phyloP scores from a whole-genome alignment of 2,329 filamentous ascomycete genomes.

The Lasiodiplodia citricola region DNA sequence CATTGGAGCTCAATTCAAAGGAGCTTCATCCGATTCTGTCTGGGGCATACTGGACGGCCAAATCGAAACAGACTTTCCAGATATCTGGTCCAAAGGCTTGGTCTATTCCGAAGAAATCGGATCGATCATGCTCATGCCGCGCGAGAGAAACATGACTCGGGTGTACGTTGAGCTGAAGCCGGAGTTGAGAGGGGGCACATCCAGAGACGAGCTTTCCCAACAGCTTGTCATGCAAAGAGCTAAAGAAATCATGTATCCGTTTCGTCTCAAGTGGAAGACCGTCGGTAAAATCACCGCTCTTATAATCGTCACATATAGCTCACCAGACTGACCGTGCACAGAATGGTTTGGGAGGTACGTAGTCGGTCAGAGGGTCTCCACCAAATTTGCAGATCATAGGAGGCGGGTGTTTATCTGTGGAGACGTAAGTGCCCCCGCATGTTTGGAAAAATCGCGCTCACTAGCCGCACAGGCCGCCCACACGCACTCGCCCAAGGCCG shows the following conservation, averaged over 20 bases:
- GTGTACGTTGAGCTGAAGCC: slow-evolving; percentile 56
- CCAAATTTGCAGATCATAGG: slow-evolving; percentile 49
- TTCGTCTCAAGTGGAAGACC: slow-evolving; percentile 50
- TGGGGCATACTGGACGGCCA: slow-evolving; percentile 77
- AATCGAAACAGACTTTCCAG: slow-evolving; percentile 73
- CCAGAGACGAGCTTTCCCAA: slow-evolving; percentile 53
- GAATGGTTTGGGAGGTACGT: slow-evolving; percentile 60
- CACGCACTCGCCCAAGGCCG: slow-evolving; percentile 49
- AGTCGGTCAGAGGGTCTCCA: slow-evolving; percentile 56
- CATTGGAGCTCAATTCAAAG: slow-evolving; percentile 53
- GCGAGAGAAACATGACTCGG: slow-evolving; percentile 74
- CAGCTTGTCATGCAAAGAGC: slow-evolving; percentile 74
- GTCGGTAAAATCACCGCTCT: slow-evolving; percentile 37
- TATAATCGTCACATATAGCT: background rate
- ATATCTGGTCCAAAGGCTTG: slow-evolving; percentile 75
- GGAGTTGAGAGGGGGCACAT: slow-evolving; percentile 38
- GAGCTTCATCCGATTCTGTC: slow-evolving; percentile 59
- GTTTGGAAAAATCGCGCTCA: slow-evolving; percentile 15
- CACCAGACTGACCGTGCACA: background rate
- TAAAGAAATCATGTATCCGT: slow-evolving; percentile 53
- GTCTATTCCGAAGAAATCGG: slow-evolving; percentile 70
- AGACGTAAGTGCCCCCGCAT: slow-evolving; percentile 44
- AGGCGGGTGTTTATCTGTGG: slow-evolving; percentile 55
- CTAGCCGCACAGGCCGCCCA: slow-evolving; percentile 39
- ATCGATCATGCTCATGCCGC: slow-evolving; percentile 74